These are phyloP conservation scores for Penicillium mononematosum DNA, from an alignment of 495 filamentous ascomycete genomes.

Conservation along the genomic window DNA sequence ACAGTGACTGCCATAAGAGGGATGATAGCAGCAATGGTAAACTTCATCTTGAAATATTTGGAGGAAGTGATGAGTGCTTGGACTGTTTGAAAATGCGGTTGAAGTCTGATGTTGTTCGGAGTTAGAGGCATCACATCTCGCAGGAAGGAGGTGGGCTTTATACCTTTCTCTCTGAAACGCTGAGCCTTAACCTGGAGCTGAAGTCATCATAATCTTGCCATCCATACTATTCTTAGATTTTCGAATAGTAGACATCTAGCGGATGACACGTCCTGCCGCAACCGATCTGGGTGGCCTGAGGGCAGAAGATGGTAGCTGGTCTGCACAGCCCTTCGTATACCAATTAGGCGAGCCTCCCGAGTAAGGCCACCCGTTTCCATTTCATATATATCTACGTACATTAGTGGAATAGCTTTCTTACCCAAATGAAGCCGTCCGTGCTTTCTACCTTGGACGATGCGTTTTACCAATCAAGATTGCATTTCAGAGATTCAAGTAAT, in stretches of 20 bases:
- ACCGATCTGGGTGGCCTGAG: background rate
- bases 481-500: background rate
- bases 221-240: constrained; percentile 2
- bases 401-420: background rate
- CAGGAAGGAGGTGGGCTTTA: background rate
- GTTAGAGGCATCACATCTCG: background rate
- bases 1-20: constrained; percentile 20
- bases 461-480: background rate
- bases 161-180: background rate
- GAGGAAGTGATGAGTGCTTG: background rate
- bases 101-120: background rate
- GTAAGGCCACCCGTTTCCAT: background rate
- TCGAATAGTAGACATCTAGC: background rate
- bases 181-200: background rate
- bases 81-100: background rate
- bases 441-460: background rate
- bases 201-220: too few relatives aligned
- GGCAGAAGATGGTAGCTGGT: background rate
- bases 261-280: background rate
- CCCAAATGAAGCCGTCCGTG: background rate
- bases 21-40: constrained; percentile 10
- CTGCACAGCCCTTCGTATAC: constrained; percentile 1
- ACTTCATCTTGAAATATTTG: constrained; percentile 26
- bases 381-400: background rate
- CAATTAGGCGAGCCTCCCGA: background rate